Evolutionary conservation across 192 early-diverging fungal species (phyloP).

Genomic region (Rhizophagus prolifer): DNA sequence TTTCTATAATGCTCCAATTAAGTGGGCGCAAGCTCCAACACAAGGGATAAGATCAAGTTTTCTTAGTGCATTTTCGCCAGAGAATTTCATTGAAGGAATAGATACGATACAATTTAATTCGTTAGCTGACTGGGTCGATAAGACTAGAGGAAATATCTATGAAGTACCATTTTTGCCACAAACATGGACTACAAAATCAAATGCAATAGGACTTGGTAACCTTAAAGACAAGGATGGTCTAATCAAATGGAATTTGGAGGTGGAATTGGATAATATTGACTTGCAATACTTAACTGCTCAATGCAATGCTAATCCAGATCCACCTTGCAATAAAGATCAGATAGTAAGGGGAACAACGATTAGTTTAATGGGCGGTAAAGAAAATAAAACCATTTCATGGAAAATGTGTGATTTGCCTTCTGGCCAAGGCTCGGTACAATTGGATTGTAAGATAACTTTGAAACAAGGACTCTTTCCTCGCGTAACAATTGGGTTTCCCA

Average conservation of each 20-base stretch:
- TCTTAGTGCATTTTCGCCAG: not conserved
- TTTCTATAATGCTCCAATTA: not conserved
- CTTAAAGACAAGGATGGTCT: not conserved
- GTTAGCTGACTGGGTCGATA: not conserved
- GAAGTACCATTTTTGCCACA: not conserved
- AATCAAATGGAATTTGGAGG: not conserved
- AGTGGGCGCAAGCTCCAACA: not conserved
- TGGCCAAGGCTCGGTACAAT: not conserved
- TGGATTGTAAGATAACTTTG: not conserved
- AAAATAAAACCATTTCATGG: not conserved
- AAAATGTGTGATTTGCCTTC: not conserved
- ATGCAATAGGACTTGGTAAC: not conserved
- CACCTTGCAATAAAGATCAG: not conserved
- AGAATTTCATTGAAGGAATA: not conserved
- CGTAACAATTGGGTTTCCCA: not conserved
- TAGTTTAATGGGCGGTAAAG: not conserved
- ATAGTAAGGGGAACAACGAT: not conserved
- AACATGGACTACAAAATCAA: not conserved
- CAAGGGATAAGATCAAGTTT: not conserved
- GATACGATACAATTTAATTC: not conserved
- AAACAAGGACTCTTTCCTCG: not conserved
- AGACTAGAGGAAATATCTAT: not conserved
- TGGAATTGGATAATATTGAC: not conserved
- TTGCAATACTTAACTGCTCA: not conserved
- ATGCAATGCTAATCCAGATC: not conserved